Percentiles rank a stretch among this genome's conserved stretches.
Evolutionary conservation across 257 asterid species (phyloP).

Genomic region (Perilla frutescens): DNA sequence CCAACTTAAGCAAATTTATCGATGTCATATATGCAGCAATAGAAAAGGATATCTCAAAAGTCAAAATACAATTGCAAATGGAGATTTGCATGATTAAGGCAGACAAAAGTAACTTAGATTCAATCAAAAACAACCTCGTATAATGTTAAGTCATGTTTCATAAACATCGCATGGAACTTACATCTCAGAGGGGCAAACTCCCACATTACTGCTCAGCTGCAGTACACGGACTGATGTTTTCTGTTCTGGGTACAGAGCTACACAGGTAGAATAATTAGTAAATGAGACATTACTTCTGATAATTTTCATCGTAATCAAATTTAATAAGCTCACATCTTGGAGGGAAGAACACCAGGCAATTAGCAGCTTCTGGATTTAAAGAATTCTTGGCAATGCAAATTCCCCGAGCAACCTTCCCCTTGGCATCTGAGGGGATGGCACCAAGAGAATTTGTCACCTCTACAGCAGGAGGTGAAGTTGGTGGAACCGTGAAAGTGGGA

Average conservation of each 20-base stretch:
- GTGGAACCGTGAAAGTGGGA: slow-evolving; percentile 61
- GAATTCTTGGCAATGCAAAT: slow-evolving; percentile 76
- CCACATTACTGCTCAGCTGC: slow-evolving; percentile 80
- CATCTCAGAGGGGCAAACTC: slow-evolving; percentile 83
- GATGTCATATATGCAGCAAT: background rate
- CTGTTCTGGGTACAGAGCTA: slow-evolving; percentile 84
- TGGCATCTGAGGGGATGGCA: slow-evolving; percentile 39
- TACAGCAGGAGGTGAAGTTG: slow-evolving; percentile 45
- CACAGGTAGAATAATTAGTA: slow-evolving; percentile 29
- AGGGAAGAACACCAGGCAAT: slow-evolving; percentile 79
- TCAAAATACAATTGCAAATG: background rate
- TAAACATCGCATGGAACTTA: slow-evolving; percentile 45
- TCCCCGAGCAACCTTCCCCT: slow-evolving; percentile 74
- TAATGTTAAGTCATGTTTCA: slow-evolving; percentile 7
- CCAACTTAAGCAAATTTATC: slow-evolving; percentile 9
- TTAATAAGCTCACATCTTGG: slow-evolving; percentile 63
- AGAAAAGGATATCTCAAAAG: slow-evolving; percentile 2
- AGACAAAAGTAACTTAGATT: slow-evolving; percentile 10
- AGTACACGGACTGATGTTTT: slow-evolving; percentile 63
- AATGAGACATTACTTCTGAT: slow-evolving; percentile 8
- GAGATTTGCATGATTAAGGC: slow-evolving; percentile 13
- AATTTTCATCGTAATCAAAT: slow-evolving; percentile 18
- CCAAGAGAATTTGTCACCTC: slow-evolving; percentile 39
- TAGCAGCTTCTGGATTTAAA: slow-evolving; percentile 59
- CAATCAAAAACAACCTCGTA: slow-evolving; percentile 1